Percentiles rank a stretch among this genome's conserved stretches.
Conservation (phyloP, 2,329 filamentous ascomycete species). For the Hirsutella minnesotensis region DNA sequence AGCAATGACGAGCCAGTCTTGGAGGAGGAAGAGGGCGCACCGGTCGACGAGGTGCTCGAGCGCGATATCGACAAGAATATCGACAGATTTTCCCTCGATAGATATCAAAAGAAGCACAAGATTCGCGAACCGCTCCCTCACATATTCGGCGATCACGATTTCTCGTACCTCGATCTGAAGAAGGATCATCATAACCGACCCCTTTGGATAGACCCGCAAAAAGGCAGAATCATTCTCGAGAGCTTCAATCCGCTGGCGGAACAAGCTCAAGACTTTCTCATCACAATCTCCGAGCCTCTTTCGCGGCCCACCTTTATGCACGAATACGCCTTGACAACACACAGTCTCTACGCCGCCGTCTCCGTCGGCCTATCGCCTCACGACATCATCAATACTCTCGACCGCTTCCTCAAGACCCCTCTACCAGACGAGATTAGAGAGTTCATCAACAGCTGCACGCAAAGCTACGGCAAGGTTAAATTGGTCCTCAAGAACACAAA, state of each 20-base stretch:
- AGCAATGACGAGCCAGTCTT: constrained; percentile 33
- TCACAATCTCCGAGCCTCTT: constrained; percentile 87
- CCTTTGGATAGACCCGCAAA: constrained; percentile 83
- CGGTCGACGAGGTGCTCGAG: constrained; percentile 39
- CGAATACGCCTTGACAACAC: constrained; percentile 83
- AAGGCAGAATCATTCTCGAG: constrained; percentile 82
- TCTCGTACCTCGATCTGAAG: constrained; percentile 73
- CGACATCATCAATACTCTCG: constrained; percentile 82
- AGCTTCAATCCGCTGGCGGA: constrained; percentile 82
- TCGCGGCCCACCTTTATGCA: constrained; percentile 85
- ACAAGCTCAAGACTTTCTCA: constrained; percentile 86
- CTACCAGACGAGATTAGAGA: constrained; percentile 68
- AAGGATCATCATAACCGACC: constrained; percentile 82
- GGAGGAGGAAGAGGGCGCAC: constrained; percentile 36
- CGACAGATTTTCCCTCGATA: constrained; percentile 44
- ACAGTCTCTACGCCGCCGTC: constrained; percentile 90
- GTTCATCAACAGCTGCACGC: constrained; percentile 71
- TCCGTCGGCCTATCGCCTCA: constrained; percentile 83
- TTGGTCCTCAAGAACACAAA: constrained; percentile 89
- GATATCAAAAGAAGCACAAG: constrained; percentile 34
- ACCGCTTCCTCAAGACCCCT: constrained; percentile 79
- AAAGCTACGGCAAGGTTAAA: constrained; percentile 91
- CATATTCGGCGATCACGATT: constrained; percentile 49
- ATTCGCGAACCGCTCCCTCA: constrained; percentile 32
- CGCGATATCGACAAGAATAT: constrained; percentile 45